phyloP scores from a whole-genome alignment of 169 alveolate species.

The Cryptosporidium ubiquitum region DNA sequence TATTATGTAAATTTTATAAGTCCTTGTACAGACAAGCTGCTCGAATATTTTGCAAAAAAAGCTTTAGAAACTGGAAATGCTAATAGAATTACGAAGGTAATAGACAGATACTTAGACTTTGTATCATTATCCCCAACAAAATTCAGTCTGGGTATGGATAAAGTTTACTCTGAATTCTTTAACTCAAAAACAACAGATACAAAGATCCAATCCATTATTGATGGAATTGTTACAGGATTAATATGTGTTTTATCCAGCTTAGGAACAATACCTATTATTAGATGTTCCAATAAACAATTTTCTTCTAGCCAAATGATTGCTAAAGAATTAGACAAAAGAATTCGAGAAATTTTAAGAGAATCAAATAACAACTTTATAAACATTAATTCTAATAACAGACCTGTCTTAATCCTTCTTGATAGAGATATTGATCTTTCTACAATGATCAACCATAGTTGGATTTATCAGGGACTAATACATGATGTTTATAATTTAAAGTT shows the following conservation, averaged over 20 bases:
- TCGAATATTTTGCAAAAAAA: conserved; percentile 83
- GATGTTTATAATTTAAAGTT: conserved; percentile 83
- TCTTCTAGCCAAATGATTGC: conserved; percentile 84
- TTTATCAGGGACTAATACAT: conserved; percentile 87
- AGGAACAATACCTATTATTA: conserved; percentile 84
- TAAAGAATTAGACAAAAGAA: conserved; percentile 80
- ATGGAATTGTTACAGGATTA: conserved; percentile 82
- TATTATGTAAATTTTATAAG: conserved; percentile 85
- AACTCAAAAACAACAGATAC: conserved; percentile 75
- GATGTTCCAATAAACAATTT: conserved; percentile 80
- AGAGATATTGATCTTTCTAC: conserved; percentile 84
- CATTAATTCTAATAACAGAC: conserved; percentile 81
- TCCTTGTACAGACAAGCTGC: conserved; percentile 81
- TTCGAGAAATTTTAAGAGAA: conserved; percentile 79
- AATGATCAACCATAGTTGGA: conserved; percentile 91
- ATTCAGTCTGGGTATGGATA: conserved; percentile 85
- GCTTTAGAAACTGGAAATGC: conserved; percentile 83
- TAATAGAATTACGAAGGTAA: conserved; percentile 82
- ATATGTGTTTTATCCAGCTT: conserved; percentile 83
- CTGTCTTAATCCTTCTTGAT: conserved; percentile 83
- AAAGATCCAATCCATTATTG: conserved; percentile 73
- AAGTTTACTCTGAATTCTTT: conserved; percentile 79
- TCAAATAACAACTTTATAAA: conserved; percentile 75
- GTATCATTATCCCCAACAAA: conserved; percentile 82
- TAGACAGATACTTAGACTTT: conserved; percentile 88